phyloP scores from a whole-genome alignment of 139 green algal genomes.

The Tetraselmis chui region DNA sequence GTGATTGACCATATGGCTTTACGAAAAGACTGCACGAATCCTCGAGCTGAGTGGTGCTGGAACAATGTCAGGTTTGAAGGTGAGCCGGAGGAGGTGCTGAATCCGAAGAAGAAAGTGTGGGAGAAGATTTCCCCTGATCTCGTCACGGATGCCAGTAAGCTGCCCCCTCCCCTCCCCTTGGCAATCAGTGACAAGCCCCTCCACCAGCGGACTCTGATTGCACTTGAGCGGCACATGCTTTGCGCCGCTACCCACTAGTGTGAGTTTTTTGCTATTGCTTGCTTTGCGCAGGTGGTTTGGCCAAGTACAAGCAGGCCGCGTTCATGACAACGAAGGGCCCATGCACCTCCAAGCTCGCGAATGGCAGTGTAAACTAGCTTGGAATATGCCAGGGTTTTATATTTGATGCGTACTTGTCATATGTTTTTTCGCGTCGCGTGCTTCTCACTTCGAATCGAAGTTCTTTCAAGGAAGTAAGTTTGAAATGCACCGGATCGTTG shows the following conservation, averaged over 20 bases:
- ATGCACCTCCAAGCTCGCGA: slow-evolving; percentile 46
- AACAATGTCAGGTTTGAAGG: slow-evolving; percentile 31
- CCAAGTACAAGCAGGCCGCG: slow-evolving; percentile 62
- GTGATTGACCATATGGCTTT: too few relatives aligned
- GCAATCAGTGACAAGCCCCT: too few relatives aligned
- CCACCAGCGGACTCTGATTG: neutral
- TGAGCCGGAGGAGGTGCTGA: slow-evolving; percentile 55
- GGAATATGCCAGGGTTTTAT: too few relatives aligned
- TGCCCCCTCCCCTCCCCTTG: neutral
- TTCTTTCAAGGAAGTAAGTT: too few relatives aligned
- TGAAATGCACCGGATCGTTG: too few relatives aligned
- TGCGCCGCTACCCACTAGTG: too few relatives aligned
- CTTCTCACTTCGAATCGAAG: too few relatives aligned
- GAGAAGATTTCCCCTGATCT: slow-evolving; percentile 72
- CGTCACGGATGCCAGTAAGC: slow-evolving; percentile 49
- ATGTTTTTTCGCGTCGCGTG: too few relatives aligned
- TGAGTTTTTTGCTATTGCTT: too few relatives aligned
- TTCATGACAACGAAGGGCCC: slow-evolving; percentile 70
- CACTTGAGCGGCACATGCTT: neutral
- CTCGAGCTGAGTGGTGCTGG: neutral
- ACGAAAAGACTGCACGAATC: too few relatives aligned
- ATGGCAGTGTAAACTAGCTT: slow-evolving; percentile 34
- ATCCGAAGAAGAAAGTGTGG: slow-evolving; percentile 89
- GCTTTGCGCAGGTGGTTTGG: slow-evolving; percentile 37
- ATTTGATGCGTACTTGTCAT: too few relatives aligned